Conservation (phyloP, 306 rosid species). For the Cucurbita ficifolia region DNA sequence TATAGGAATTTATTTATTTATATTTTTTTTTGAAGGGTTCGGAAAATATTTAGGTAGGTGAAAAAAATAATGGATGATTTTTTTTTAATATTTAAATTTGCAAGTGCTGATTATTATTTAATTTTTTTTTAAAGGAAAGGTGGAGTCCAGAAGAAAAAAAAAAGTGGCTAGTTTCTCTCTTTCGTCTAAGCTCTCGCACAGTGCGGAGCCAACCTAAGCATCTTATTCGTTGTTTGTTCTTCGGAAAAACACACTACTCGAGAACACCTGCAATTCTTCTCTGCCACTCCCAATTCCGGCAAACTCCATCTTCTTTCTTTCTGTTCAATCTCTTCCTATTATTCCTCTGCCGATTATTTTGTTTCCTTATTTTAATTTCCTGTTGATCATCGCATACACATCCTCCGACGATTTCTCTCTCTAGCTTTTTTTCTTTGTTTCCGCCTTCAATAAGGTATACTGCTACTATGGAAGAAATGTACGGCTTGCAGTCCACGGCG, state of each 20-base stretch:
- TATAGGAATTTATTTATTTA: no score
- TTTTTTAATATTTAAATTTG: background rate
- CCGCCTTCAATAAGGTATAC: background rate
- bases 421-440: background rate
- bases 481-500: slow-evolving; percentile 42
- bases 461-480: slow-evolving; percentile 60
- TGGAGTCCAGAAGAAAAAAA: background rate
- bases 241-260: slow-evolving; percentile 14
- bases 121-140: background rate
- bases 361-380: background rate
- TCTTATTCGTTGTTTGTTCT: slow-evolving; percentile 4
- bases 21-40: no score
- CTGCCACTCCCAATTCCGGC: slow-evolving; percentile 17
- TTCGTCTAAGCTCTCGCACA: background rate
- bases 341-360: background rate
- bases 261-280: slow-evolving; percentile 3
- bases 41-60: no score
- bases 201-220: slow-evolving; percentile 3
- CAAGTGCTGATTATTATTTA: background rate
- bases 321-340: background rate
- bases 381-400: background rate
- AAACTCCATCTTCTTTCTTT: slow-evolving; percentile 1
- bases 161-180: background rate
- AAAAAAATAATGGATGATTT: no score
- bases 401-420: background rate